Evolutionary conservation across 352 stramenopile species (phyloP).

Genomic region (Phytophthora brassicae): DNA sequence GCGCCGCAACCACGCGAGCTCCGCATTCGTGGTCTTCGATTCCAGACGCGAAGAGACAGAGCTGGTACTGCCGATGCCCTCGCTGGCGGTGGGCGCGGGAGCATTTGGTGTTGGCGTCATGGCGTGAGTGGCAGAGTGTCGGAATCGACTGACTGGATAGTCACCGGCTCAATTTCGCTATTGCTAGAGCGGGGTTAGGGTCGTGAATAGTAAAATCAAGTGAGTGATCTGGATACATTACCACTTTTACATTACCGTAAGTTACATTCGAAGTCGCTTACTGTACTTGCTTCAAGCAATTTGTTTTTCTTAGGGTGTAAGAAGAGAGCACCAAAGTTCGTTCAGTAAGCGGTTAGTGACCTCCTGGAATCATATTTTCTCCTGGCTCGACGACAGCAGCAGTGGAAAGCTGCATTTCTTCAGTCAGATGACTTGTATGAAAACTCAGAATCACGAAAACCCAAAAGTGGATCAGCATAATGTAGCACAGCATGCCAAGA

Average conservation of each 20-base stretch:
- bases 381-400: slow-evolving; percentile 23
- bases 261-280: too few relatives aligned
- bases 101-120: slow-evolving; percentile 27
- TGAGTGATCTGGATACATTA: slow-evolving; percentile 15
- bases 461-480: slow-evolving; percentile 84
- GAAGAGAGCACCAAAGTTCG: too few relatives aligned
- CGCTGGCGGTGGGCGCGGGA: slow-evolving; percentile 21
- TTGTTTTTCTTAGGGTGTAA: too few relatives aligned
- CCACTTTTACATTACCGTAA: neutral
- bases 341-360: slow-evolving; percentile 11
- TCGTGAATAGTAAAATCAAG: slow-evolving; percentile 4
- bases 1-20: slow-evolving; percentile 76
- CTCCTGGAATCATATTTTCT: slow-evolving; percentile 30
- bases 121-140: neutral
- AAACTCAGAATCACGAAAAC: slow-evolving; percentile 87
- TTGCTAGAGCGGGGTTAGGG: slow-evolving; percentile 2
- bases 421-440: slow-evolving; percentile 84
- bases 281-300: too few relatives aligned
- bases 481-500: slow-evolving; percentile 73
- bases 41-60: slow-evolving; percentile 17
- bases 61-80: slow-evolving; percentile 13
- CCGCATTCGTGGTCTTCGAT: slow-evolving; percentile 35
- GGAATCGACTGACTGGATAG: slow-evolving; percentile 8
- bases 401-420: slow-evolving; percentile 60
- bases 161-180: slow-evolving; percentile 8